A percentile compares a stretch with the other conserved stretches of the same genome.
Conservation (phyloP, 352 stramenopile genomes). For the Globisporangium abappressorium region DNA sequence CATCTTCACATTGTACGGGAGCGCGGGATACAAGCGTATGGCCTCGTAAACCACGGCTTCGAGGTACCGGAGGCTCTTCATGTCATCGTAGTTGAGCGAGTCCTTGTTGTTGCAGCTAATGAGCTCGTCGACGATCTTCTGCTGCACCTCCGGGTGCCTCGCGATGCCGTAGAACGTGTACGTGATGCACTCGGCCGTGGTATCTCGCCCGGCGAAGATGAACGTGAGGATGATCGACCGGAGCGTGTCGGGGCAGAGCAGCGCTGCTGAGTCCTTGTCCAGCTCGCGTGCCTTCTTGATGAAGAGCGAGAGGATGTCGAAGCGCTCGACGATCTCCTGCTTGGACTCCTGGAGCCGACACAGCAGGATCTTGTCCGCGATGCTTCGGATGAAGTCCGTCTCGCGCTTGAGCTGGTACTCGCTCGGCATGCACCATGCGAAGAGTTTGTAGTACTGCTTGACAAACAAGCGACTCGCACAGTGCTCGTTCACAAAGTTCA, state of each 20-base stretch:
- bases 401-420: conserved; percentile 37
- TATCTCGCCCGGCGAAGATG: conserved; percentile 84
- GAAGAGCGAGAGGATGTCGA: conserved; percentile 53
- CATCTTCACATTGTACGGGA: conserved; percentile 73
- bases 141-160: conserved; percentile 47
- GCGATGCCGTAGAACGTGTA: conserved; percentile 78
- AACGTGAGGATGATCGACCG: conserved; percentile 75
- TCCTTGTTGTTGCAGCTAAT: conserved; percentile 16
- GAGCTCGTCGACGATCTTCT: conserved; percentile 59
- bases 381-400: conserved; percentile 25
- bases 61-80: conserved; percentile 66
- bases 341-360: conserved; percentile 32
- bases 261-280: conserved; percentile 17
- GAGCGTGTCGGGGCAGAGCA: conserved; percentile 36
- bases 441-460: conserved; percentile 63
- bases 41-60: conserved; percentile 69
- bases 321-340: conserved; percentile 27
- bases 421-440: conserved; percentile 59
- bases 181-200: conserved; percentile 65
- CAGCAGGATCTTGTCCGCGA: conserved; percentile 50
- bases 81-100: conserved; percentile 43
- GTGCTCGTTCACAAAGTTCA: conserved; percentile 57
- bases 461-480: conserved; percentile 55
- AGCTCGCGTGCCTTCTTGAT: conserved; percentile 53
- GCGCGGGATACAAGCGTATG: conserved; percentile 68